Conservation (phyloP, 257 asterid genomes). For the Rubia yunnanensis region DNA sequence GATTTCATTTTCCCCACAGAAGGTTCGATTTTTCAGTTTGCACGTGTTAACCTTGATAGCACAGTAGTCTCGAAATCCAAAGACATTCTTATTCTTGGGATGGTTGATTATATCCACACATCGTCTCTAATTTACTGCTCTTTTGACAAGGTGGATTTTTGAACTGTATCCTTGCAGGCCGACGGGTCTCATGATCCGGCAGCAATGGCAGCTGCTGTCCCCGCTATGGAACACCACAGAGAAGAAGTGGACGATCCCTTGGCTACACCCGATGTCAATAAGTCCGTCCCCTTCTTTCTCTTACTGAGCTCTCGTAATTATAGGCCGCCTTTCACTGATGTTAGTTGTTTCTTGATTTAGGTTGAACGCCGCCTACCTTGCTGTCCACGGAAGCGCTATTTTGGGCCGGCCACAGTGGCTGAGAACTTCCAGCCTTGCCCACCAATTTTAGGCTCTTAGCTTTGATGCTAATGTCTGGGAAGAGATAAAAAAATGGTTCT, state of each 20-base stretch:
- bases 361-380: slow-evolving; percentile 75
- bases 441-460: slow-evolving; percentile 22
- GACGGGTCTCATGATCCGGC: slow-evolving; percentile 70
- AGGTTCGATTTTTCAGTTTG: not conserved
- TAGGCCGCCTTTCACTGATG: not conserved
- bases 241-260: slow-evolving; percentile 78
- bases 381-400: slow-evolving; percentile 72
- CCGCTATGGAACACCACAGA: slow-evolving; percentile 60
- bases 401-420: slow-evolving; percentile 89
- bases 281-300: slow-evolving; percentile 32
- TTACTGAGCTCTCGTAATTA: not conserved
- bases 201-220: slow-evolving; percentile 46
- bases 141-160: slow-evolving; percentile 6
- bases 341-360: slow-evolving; percentile 17
- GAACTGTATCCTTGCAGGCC: slow-evolving; percentile 28
- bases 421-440: slow-evolving; percentile 48
- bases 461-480: not conserved
- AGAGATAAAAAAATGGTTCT: not conserved
- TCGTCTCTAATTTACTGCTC: not conserved
- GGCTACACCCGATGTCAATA: slow-evolving; percentile 86
- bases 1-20: not conserved
- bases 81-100: not conserved
- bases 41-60: not conserved
- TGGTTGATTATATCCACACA: not conserved
- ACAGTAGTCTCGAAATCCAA: not conserved